These are phyloP conservation scores for Solanum sejunctum DNA, from an alignment of 257 asterid genomes.

Conservation along the genomic window DNA sequence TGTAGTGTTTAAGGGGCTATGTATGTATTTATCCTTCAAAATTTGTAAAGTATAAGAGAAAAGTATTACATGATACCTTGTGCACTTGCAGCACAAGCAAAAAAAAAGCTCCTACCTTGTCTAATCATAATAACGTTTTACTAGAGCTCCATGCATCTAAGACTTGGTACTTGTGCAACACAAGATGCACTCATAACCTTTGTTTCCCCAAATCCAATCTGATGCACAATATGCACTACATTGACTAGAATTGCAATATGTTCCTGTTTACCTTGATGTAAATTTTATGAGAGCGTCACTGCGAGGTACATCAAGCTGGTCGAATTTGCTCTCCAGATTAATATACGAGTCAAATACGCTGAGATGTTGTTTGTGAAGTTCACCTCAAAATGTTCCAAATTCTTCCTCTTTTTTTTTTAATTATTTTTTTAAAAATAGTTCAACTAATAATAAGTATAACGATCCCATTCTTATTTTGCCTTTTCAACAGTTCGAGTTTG, in stretches of 20 bases:
- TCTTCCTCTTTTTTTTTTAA: background rate
- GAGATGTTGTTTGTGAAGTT: background rate
- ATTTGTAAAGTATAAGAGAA: background rate
- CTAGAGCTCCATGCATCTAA: background rate
- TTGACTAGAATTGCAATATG: background rate
- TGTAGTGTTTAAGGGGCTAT: background rate
- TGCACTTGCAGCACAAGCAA: background rate
- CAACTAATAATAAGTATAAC: background rate
- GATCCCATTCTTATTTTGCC: background rate
- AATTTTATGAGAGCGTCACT: background rate
- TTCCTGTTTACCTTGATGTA: background rate
- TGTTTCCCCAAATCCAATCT: background rate
- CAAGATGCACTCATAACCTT: background rate
- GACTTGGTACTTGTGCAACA: background rate
- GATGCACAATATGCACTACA: background rate
- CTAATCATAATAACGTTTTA: background rate
- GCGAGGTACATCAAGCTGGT: background rate
- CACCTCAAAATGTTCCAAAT: background rate
- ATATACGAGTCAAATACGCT: background rate
- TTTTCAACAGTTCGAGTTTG: background rate
- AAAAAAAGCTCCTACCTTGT: background rate
- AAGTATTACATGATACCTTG: background rate
- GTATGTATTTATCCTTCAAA: background rate
- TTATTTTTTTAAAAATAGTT: background rate
- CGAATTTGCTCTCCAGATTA: background rate